These are phyloP conservation scores for Corylus avellana DNA, from an alignment of 306 rosid species.

Conservation along the genomic window DNA sequence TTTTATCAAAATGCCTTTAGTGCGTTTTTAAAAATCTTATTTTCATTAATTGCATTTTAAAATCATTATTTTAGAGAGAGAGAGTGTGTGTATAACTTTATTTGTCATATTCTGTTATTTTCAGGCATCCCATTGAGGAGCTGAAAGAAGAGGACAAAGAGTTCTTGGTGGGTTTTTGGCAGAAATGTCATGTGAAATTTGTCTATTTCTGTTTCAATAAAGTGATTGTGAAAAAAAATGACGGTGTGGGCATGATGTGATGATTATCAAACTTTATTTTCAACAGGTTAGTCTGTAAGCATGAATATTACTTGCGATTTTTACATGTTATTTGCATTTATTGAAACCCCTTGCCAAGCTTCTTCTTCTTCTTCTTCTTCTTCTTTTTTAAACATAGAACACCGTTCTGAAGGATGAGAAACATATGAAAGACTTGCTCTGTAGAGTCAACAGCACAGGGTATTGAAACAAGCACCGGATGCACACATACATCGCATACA, in stretches of 20 bases:
- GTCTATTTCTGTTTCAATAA: constrained; percentile 33
- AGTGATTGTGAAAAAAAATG: constrained; percentile 23
- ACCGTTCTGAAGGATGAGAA: not conserved
- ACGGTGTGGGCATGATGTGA: constrained; percentile 15
- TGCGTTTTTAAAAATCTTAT: no score
- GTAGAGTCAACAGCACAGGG: not conserved
- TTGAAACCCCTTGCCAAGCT: no score
- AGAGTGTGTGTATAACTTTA: not conserved
- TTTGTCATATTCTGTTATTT: not conserved
- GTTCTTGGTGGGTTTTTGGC: not conserved
- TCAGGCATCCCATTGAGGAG: constrained; percentile 19
- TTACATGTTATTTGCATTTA: not conserved
- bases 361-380: not conserved
- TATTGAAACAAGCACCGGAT: not conserved
- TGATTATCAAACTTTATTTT: constrained; percentile 1
- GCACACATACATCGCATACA: not conserved
- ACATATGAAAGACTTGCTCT: not conserved
- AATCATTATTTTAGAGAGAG: no score
- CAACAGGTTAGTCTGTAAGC: not conserved
- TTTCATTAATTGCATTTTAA: no score
- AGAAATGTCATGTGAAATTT: constrained; percentile 12
- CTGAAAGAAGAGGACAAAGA: constrained; percentile 1
- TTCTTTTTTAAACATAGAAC: not conserved
- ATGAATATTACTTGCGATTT: not conserved
- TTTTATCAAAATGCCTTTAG: no score